phyloP scores from a whole-genome alignment of 179 eudicot species.

The Drosera spatulata region DNA sequence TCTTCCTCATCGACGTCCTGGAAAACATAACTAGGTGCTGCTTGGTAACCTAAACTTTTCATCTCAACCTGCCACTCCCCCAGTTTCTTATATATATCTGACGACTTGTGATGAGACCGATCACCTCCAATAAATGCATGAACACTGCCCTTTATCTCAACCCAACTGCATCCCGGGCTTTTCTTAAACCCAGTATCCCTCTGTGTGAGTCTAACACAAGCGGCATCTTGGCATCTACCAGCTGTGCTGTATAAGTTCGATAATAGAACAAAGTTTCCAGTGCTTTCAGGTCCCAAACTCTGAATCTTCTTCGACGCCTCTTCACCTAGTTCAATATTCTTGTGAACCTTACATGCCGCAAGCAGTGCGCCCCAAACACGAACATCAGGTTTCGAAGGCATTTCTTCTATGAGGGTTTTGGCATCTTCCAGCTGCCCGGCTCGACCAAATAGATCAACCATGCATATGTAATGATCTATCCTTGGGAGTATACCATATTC shows the following conservation, averaged over 20 bases:
- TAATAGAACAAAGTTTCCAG: conserved; percentile 36
- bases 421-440: conserved; percentile 39
- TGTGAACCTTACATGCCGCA: conserved; percentile 33
- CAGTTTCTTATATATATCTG: conserved; percentile 27
- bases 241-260: conserved; percentile 40
- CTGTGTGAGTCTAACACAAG: conserved; percentile 26
- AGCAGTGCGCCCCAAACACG: conserved; percentile 35
- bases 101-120: conserved; percentile 25
- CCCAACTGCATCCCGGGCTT: conserved; percentile 48
- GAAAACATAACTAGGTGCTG: conserved; percentile 21
- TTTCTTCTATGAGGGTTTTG: conserved; percentile 19
- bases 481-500: conserved; percentile 25
- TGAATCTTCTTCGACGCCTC: conserved; percentile 37
- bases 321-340: conserved; percentile 35
- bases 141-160: conserved; percentile 25
- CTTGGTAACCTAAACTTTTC: conserved; percentile 29
- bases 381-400: conserved; percentile 29
- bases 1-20: conserved; percentile 52
- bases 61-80: conserved; percentile 21
- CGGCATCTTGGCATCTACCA: conserved; percentile 43
- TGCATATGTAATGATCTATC: conserved; percentile 40
- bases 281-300: conserved; percentile 32
- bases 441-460: conserved; percentile 47
- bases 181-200: conserved; percentile 33
- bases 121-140: conserved; percentile 37